These are phyloP conservation scores for Leavenworthia alabamica DNA, from an alignment of 345 rosid species.

Conservation along the genomic window DNA sequence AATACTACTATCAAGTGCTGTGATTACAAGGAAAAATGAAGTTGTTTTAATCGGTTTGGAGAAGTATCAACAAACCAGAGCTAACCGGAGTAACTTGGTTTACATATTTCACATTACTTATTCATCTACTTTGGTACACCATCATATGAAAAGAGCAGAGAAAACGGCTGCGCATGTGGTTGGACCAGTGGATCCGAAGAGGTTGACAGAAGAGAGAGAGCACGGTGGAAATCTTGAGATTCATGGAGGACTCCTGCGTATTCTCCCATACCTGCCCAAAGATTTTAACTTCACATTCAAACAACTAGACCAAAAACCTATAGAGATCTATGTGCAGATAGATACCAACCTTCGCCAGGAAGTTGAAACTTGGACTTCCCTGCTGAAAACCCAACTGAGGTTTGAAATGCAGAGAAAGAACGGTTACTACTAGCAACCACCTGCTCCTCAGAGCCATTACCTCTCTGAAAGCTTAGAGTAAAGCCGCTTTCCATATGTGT, in stretches of 20 bases:
- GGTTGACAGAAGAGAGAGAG: constrained; percentile 99
- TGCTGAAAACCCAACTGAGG: constrained; percentile 35
- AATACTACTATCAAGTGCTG: no score
- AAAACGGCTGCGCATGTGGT: constrained; percentile 12
- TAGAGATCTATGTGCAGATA: background rate
- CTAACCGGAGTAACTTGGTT: constrained; percentile 1
- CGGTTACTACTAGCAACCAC: constrained; percentile 33
- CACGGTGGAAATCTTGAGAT: constrained; percentile 69
- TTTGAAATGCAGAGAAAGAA: constrained; percentile 25
- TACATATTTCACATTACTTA: constrained; percentile 6
- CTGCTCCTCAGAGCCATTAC: constrained; percentile 36
- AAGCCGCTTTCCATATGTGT: constrained; percentile 40
- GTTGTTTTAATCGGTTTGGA: background rate
- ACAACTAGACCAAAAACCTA: background rate
- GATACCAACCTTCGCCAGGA: constrained; percentile 12
- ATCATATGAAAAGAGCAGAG: constrained; percentile 19
- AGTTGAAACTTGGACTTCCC: constrained; percentile 19
- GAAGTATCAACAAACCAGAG: background rate
- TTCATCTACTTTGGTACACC: constrained; percentile 16
- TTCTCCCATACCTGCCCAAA: constrained; percentile 49
- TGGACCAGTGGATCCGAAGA: constrained; percentile 30
- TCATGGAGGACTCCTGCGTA: constrained; percentile 40
- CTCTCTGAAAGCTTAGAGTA: constrained; percentile 37
- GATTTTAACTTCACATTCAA: background rate
- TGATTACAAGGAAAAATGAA: no score